Base-by-base conservation (phyloP, 73 alveolate genomes). In the Blepharisma stoltei region DNA sequence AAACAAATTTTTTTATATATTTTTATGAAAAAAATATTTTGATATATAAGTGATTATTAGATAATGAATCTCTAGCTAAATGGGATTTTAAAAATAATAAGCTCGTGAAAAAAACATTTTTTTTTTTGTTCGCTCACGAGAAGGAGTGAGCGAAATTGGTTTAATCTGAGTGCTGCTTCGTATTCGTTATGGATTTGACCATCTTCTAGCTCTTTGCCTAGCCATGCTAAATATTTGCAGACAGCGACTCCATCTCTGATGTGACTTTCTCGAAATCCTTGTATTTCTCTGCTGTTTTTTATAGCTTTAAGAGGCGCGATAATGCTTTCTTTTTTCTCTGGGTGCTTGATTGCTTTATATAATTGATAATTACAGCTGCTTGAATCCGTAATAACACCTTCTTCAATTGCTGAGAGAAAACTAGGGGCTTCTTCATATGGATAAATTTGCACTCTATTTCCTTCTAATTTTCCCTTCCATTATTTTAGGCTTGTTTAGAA, bases 221-320 rank as follows among this genome's bases (percentile, higher is more conserved):
- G 54, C 99, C 98, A 96, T 27, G 98, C 94, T 44, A 96, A 81
- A 70, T 90, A 96, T 73, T 86, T 77, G 6, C 90, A 87, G 1
- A 96, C 69, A 7, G 99, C 97, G 2, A 92, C 98, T 27, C 97
- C 95, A 82, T 96, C 98, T 82, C 95, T 94, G 20, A 92, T 80
- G 76, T 96, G 95, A 23, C 89, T 81, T 18, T 84, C 84, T 71
- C 92, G 87, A 87, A 88, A 84, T 47, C 99, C 99, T 79, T 85
- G 87, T 53, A 88, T 70, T 84, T 96, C 97, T 6, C 87, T 90
- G 20, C 84, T 91, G 55, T 87, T 94, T 89, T 96, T 96, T 27
- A 81, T 67, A 14, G 96, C 91, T 88, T 96, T 94, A 54, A 90
- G 69, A 9, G 53, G 54, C 43, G 91, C 93, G 7, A 95, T 79